Base-by-base conservation (phyloP, 1,139 yeast species). In the Yamadazyma taylorii region DNA sequence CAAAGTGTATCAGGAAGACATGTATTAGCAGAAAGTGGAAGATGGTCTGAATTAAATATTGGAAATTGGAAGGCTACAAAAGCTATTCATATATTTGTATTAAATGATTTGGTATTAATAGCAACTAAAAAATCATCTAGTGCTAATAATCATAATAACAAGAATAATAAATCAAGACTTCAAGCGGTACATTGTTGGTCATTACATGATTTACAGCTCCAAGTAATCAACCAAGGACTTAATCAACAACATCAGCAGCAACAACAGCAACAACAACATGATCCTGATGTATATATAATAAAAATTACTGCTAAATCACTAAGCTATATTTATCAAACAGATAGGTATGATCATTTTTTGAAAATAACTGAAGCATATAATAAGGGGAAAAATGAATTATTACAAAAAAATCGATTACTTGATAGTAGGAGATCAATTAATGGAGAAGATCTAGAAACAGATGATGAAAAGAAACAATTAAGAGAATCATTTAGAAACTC, bases 11-110 rank as follows among this genome's bases (percentile, higher is more conserved):
- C 94, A 0, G 95, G 94, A 2, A 73, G 97, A 37, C 96, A 89
- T 56, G 78, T 90, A 2, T 66, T 88, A 21, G 77, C 82, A 8
- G 94, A 88, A 51, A 81, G 89, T 58, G 83, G 85, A 1, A 76
- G 92, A 36, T 90, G 97, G 97, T 78, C 75, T 43, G 96, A 90
- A 58, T 68, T 90, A 41, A 89, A 89, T 53, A 79, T 85, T 2
- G 92, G 95, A 0, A 89, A 96, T 14, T 82, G 90, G 80, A 85
- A 87, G 55, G 81, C 89, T 1, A 70, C 84, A 31, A 82, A 85
- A 51, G 81, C 89, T 2, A 81, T 84, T 2, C 95, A 85, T 53
- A 62, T 90, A 34, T 85, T 85, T 50, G 61, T 90, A 9, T 67
- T 90, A 45, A 89, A 85, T 55, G 97, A 90, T 58, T 73, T 84